Conservation (phyloP, 2,329 filamentous ascomycete genomes). For the Neospermospora avenae region DNA sequence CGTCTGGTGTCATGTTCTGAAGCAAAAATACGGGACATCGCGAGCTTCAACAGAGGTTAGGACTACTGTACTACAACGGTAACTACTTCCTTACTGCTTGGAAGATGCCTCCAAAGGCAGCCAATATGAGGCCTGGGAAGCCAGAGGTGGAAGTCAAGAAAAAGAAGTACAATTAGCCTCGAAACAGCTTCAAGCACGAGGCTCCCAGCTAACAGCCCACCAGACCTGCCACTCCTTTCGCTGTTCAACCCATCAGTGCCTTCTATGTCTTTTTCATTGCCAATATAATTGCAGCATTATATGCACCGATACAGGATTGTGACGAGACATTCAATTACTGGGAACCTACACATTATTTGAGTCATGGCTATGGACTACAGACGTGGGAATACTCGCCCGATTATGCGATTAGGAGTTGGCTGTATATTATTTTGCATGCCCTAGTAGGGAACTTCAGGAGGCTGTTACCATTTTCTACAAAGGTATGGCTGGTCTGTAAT, state of each 20-base stretch:
- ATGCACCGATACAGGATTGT: constrained; percentile 92
- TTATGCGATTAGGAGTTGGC: constrained; percentile 93
- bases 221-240: constrained; percentile 50
- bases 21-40: background rate
- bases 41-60: background rate
- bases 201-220: constrained; percentile 16
- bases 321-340: constrained; percentile 99
- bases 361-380: constrained; percentile 88
- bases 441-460: constrained; percentile 64
- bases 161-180: constrained; percentile 18
- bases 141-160: constrained; percentile 20
- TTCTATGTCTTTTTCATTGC: constrained; percentile 78
- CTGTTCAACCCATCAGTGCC: constrained; percentile 67
- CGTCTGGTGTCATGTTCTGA: background rate
- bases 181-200: background rate
- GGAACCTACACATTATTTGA: constrained; percentile 94
- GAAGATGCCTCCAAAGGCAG: constrained; percentile 41
- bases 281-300: constrained; percentile 72
- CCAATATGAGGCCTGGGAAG: constrained; percentile 4
- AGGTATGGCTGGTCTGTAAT: constrained; percentile 41
- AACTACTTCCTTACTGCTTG: too few relatives aligned
- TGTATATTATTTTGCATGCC: constrained; percentile 81
- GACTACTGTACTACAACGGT: background rate
- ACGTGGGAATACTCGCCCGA: constrained; percentile 99
- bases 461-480: constrained; percentile 58